Evolutionary conservation across 1,139 yeast species (phyloP), one percentile per base, ranked within the genome.

Genomic region (Candida sp.): DNA sequence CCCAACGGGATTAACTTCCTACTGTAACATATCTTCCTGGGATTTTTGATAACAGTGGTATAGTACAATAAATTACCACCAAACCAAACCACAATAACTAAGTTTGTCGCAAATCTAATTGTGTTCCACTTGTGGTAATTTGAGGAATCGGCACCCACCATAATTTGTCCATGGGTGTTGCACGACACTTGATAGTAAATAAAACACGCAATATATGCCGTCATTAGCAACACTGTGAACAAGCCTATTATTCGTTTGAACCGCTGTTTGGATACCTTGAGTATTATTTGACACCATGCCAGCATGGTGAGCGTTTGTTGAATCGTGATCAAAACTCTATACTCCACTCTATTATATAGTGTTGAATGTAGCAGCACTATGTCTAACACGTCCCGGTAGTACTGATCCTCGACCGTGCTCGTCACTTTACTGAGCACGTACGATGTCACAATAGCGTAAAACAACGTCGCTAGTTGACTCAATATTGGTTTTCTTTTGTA

Each of bases 401-500:
- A 79, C 53, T 79, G 80, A 0, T 49, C 46, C 22, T 65, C 50
- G 3, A 80, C 62, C 2, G 67, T 65, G 3, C 56, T 51, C 0
- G 84, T 79, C 42, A 78, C 61, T 49, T 65, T 65, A 1, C 64
- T 55, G n/a, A 81, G 58, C 26, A 78, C 58, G 2, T 78, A 73
- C 1, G 84, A 80, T 43, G 75, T 63, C 3, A 75, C 72, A 4
- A 76, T 65, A 17, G 84, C 73, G 55, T 72, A 73, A 53, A 80
- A 68, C 4, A 80, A 55, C 17, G 83, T 80, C 3, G 84, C 75
- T 9, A 78, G 44, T 47, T 77, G 78, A 12, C 84, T 67, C 33
- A 77, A 60, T 44, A 70, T 55, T 1, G 88, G 86, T 51, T 83
- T 80, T 12, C 78, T 57, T 51, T 71, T 73, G 55, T 78, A 79